phyloP scores from a whole-genome alignment of 176 grass and related monocot genomes.

The Oryza australiensis region DNA sequence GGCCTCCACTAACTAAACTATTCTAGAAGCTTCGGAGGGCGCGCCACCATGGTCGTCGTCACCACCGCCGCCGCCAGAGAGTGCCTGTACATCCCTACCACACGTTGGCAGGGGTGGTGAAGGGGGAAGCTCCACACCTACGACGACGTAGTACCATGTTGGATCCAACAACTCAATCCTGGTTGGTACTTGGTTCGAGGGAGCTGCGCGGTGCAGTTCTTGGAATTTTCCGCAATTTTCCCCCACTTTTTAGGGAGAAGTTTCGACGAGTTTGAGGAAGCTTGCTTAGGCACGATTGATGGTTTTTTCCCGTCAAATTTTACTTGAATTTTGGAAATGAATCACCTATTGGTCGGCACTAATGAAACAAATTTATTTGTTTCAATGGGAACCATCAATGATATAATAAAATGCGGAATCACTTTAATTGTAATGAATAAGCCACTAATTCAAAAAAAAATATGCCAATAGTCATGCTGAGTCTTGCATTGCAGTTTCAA shows the following conservation, averaged over 20 bases:
- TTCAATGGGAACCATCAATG: neutral
- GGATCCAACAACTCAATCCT: constrained; percentile 78
- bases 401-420: neutral
- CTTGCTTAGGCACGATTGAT: too few species aligned
- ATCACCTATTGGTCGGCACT: too few species aligned
- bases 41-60: too few species aligned
- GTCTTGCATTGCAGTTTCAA: neutral
- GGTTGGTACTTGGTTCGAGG: constrained; percentile 16
- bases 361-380: neutral
- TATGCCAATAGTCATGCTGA: neutral
- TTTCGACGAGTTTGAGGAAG: too few species aligned
- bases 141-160: constrained; percentile 83
- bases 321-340: too few species aligned
- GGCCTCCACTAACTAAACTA: neutral
- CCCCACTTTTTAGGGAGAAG: too few species aligned
- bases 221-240: too few species aligned
- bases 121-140: constrained; percentile 62
- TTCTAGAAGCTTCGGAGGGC: neutral
- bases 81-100: constrained; percentile 71
- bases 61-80: constrained; percentile 19
- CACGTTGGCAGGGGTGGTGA: constrained; percentile 63
- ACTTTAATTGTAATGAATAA: neutral
- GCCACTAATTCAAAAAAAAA: neutral
- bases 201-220: too few species aligned
- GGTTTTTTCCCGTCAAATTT: too few species aligned